Conservation (phyloP, 2,329 filamentous ascomycete species). For the Ophiostoma piceae region DNA sequence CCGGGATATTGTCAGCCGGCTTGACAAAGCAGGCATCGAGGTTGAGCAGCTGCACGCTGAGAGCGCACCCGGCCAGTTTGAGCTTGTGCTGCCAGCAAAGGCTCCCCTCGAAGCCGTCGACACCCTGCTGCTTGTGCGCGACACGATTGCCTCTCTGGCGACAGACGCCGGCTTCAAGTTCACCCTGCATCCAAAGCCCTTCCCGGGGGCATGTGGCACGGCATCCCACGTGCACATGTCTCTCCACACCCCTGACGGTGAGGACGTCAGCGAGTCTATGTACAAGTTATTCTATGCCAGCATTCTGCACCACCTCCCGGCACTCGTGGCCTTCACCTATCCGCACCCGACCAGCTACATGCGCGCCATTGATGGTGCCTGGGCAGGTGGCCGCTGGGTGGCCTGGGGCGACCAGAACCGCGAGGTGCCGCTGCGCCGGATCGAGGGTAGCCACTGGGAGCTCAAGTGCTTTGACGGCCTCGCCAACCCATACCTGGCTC, state of each 20-base stretch:
- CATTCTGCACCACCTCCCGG: slow-evolving; percentile 59
- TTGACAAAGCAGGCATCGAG: slow-evolving; percentile 58
- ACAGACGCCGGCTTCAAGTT: slow-evolving; percentile 58
- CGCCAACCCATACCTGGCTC: slow-evolving; percentile 70
- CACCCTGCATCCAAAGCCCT: slow-evolving; percentile 70
- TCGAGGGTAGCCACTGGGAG: slow-evolving; percentile 67
- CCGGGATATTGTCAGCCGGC: slow-evolving; percentile 57
- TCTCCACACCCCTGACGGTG: slow-evolving; percentile 45
- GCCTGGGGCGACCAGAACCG: slow-evolving; percentile 79
- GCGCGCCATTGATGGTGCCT: slow-evolving; percentile 61
- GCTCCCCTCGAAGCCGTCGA: slow-evolving; percentile 65
- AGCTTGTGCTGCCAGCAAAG: slow-evolving; percentile 63
- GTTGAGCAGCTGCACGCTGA: slow-evolving; percentile 73
- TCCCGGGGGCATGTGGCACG: slow-evolving; percentile 52
- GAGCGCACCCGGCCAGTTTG: slow-evolving; percentile 68
- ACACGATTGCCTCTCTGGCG: slow-evolving; percentile 62
- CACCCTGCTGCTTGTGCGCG: slow-evolving; percentile 62
- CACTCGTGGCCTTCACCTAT: slow-evolving; percentile 65
- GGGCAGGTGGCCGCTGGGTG: slow-evolving; percentile 74
- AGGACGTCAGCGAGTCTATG: slow-evolving; percentile 26
- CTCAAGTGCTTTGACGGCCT: slow-evolving; percentile 70
- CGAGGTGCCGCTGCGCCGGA: slow-evolving; percentile 66
- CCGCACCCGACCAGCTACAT: slow-evolving; percentile 63
- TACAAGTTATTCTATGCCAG: slow-evolving; percentile 68
- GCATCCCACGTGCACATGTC: slow-evolving; percentile 68